phyloP scores from a whole-genome alignment of 2,329 filamentous ascomycete species.

The Aspergillus japonicus region DNA sequence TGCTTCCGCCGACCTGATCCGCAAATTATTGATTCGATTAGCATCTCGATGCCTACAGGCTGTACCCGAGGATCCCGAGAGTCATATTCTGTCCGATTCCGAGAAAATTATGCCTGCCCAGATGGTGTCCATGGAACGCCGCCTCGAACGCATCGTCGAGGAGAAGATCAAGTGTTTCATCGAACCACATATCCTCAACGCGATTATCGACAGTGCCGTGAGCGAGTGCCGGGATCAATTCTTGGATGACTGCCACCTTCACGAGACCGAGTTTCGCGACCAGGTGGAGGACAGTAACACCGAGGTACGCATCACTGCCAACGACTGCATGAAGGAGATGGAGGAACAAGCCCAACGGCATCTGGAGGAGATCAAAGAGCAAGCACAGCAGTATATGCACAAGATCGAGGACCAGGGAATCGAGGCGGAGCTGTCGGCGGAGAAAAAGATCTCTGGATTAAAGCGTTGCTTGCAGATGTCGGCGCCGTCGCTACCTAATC shows the following conservation, averaged over 20 bases:
- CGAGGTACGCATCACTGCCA: constrained; percentile 16
- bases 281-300: constrained; percentile 18
- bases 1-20: constrained; percentile 16
- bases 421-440: constrained; percentile 14
- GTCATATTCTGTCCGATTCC: background rate
- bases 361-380: constrained; percentile 14
- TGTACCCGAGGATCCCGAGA: constrained; percentile 12
- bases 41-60: constrained; percentile 18
- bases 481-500: constrained; percentile 12
- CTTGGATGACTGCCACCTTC: constrained; percentile 15
- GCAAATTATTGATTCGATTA: constrained; percentile 18
- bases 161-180: constrained; percentile 9
- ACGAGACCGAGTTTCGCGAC: constrained; percentile 18
- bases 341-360: constrained; percentile 13
- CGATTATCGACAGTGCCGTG: constrained; percentile 15
- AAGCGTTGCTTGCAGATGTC: constrained; percentile 14
- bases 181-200: constrained; percentile 7
- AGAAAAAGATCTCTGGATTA: constrained; percentile 3
- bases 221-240: constrained; percentile 19
- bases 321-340: constrained; percentile 17
- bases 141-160: constrained; percentile 15
- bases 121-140: constrained; percentile 13
- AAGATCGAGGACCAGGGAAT: constrained; percentile 13
- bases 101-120: constrained; percentile 10
- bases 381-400: constrained; percentile 17